These are phyloP conservation scores for Xylariaceae sp. DNA, from an alignment of 2,329 filamentous ascomycete species.

Conservation along the genomic window DNA sequence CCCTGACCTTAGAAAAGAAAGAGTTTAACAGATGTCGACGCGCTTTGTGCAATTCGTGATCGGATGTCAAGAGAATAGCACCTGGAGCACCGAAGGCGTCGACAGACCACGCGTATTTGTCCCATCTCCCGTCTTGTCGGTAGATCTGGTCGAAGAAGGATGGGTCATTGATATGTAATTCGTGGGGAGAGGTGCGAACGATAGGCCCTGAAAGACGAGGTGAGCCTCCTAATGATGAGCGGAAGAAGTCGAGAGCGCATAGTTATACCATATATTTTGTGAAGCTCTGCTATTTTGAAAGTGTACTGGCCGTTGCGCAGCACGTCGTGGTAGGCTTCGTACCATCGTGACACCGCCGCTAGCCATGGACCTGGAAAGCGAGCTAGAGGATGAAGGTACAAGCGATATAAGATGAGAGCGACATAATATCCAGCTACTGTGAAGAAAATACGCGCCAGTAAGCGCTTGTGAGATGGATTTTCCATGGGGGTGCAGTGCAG, in stretches of 20 bases:
- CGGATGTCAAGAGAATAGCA: neutral
- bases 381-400: constrained; percentile 14
- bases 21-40: constrained; percentile 1
- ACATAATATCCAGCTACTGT: neutral
- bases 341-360: constrained; percentile 9
- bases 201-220: neutral
- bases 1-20: constrained; percentile 6
- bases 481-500: neutral
- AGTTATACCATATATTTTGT: constrained; percentile 23
- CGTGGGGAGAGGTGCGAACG: constrained; percentile 3
- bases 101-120: constrained; percentile 4
- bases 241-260: neutral
- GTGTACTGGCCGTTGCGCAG: constrained; percentile 20
- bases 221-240: neutral
- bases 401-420: constrained; percentile 6
- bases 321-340: constrained; percentile 26
- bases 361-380: constrained; percentile 14
- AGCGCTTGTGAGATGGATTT: neutral
- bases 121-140: neutral
- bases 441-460: neutral
- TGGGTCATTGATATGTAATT: constrained; percentile 3
- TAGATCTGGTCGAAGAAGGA: constrained; percentile 4
- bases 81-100: neutral
- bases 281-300: constrained; percentile 22
- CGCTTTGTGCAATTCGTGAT: neutral